These are phyloP conservation scores for Hypoxylon perforatum DNA, from an alignment of 495 filamentous ascomycete species.

Conservation along the genomic window DNA sequence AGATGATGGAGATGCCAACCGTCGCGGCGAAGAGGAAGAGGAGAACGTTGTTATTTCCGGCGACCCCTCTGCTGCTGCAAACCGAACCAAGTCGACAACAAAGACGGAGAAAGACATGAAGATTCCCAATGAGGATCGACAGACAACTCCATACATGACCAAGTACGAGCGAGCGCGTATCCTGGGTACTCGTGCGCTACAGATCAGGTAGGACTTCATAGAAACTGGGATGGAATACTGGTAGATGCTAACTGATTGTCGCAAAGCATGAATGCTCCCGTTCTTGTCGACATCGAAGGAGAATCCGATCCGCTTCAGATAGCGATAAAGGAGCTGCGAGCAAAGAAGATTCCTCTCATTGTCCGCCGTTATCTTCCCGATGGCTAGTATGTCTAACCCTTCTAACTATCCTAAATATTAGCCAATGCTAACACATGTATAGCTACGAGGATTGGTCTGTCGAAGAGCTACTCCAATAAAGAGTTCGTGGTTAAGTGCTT, in stretches of 20 bases:
- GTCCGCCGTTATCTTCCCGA: constrained; percentile 95
- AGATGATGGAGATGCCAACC: constrained; percentile 65
- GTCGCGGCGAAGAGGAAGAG: constrained; percentile 55
- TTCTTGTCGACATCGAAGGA: constrained; percentile 95
- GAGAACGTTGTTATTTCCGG: constrained; percentile 75
- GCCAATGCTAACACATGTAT: constrained; percentile 30
- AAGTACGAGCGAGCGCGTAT: constrained; percentile 97
- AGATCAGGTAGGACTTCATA: constrained; percentile 80
- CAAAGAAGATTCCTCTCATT: constrained; percentile 98
- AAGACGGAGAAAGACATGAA: constrained; percentile 84
- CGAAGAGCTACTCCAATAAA: constrained; percentile 81
- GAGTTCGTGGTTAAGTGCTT: neutral
- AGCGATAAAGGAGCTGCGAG: constrained; percentile 93
- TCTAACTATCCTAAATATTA: neutral
- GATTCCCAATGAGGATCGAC: constrained; percentile 86
- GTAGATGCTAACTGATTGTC: constrained; percentile 8
- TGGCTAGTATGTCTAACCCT: constrained; percentile 78
- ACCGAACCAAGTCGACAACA: constrained; percentile 54
- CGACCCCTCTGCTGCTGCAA: constrained; percentile 77
- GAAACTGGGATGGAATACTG: neutral
- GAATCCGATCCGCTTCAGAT: constrained; percentile 98
- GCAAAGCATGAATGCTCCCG: constrained; percentile 93
- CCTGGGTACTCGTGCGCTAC: constrained; percentile 89
- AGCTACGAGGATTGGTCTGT: constrained; percentile 99
- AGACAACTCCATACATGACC: constrained; percentile 98